A percentile compares a stretch with the other conserved stretches of the same genome.
These are phyloP conservation scores for Melaleuca quinquenervia DNA, from an alignment of 345 rosid genomes.

Conservation along the genomic window DNA sequence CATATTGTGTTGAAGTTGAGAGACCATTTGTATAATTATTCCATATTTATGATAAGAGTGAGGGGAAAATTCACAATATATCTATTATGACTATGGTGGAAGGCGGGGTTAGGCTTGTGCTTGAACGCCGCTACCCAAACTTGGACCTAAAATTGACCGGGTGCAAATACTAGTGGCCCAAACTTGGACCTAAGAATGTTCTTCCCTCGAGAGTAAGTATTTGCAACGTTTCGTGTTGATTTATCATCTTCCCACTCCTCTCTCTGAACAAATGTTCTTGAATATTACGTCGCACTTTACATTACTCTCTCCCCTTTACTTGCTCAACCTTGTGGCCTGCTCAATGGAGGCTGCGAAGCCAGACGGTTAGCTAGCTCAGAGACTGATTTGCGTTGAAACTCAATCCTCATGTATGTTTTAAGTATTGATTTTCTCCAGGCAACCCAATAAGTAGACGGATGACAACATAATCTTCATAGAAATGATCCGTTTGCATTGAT, in stretches of 20 bases:
- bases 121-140: background rate
- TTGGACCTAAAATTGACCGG: background rate
- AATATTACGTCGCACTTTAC: background rate
- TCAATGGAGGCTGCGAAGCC: background rate
- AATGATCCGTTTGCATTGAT: background rate
- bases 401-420: background rate
- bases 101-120: background rate
- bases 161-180: background rate
- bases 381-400: background rate
- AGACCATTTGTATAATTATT: rapidly evolving
- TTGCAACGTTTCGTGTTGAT: background rate
- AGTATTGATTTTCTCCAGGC: background rate
- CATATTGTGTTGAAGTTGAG: no score
- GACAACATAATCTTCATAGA: background rate
- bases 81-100: background rate
- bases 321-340: background rate
- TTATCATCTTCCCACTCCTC: background rate
- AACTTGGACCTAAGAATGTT: rapidly evolving
- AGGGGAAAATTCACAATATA: background rate
- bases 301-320: no score
- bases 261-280: background rate
- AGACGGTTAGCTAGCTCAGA: background rate
- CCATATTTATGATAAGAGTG: background rate
- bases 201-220: background rate
- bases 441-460: background rate